Base-by-base conservation (phyloP, 148 eudicot genomes). In the Spergularia bocconei region DNA sequence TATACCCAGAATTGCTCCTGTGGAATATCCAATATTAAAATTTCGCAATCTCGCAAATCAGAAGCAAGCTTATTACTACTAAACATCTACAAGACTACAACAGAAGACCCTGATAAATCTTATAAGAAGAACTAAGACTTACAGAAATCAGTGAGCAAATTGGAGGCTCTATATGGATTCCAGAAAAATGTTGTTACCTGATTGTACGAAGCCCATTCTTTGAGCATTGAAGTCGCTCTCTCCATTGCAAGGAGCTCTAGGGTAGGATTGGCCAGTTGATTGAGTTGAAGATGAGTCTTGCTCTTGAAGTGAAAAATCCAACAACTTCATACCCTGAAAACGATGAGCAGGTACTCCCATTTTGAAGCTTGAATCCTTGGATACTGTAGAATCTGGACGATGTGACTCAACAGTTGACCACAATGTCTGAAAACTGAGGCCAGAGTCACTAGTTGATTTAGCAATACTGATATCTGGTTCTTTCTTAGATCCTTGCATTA, bases 281-380 rank as follows among this genome's bases (percentile, higher is more conserved):
- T 88, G 94, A 78, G 91, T 85, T 56, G 94, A 86, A 58, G 86
- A 90, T 29, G 90, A 84, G 71, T 90, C 94, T 65, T 85, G 90
- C 41, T 90, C 91, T 83, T 85, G 90, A 63, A 85, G 77, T 39
- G 77, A 86, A 79, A 85, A 86, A 47, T 70, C 78, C 71, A 82
- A 63, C 74, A 84, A 77, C 71, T 86, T 86, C n/a, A 51, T 66
- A 61, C 72, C 72, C 44, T 73, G 82, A 44, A 59, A 72, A 53
- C 66, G 66, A 69, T 82, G 84, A 54, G 76, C 63, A 64, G 82
- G 81, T 75, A 76, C 75, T 48, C 84, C 84, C 82, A 82, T 86
- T 53, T 84, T 78, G 75, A 87, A 79, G 82, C 81, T 79, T 63
- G 83, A 76, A 72, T 72, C 83, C 16, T 78, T 67, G 16, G 87